Evolutionary conservation across 805 yeast species (phyloP).

Genomic region (Nematodospora valgi): DNA sequence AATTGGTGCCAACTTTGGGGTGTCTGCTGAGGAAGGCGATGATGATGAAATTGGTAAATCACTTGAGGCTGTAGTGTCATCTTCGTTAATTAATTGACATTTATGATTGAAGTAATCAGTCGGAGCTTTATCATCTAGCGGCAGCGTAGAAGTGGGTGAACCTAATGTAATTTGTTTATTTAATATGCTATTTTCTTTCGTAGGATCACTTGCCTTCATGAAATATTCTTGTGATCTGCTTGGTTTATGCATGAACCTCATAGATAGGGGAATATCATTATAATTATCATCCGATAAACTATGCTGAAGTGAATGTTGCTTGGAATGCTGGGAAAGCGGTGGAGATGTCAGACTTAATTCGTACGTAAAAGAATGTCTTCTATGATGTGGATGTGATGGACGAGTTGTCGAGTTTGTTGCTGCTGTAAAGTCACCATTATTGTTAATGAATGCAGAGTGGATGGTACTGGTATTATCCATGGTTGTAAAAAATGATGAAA

Average conservation of each 20-base stretch:
- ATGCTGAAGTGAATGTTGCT: background rate
- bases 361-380: constrained; percentile 9
- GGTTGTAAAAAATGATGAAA: too few relatives aligned
- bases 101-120: constrained; percentile 3
- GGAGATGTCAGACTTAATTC: constrained; percentile 1
- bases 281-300: background rate
- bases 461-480: too few relatives aligned
- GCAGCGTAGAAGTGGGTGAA: background rate
- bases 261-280: constrained; percentile 19
- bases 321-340: background rate
- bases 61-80: constrained; percentile 2
- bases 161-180: constrained; percentile 15
- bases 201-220: constrained; percentile 28
- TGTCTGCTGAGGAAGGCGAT: constrained; percentile 8
- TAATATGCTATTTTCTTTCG: constrained; percentile 23
- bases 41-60: constrained; percentile 4
- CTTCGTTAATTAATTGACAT: background rate
- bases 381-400: constrained; percentile 1
- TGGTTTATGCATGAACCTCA: constrained; percentile 40
- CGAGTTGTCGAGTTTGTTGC: background rate
- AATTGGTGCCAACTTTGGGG: constrained; percentile 4
- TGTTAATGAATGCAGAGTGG: too few relatives aligned
- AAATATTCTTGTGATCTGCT: constrained; percentile 29
- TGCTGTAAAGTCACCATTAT: too few relatives aligned
- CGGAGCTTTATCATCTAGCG: constrained; percentile 1